Conservation (phyloP, 352 stramenopile genomes). For the Ophiocytium majus region DNA sequence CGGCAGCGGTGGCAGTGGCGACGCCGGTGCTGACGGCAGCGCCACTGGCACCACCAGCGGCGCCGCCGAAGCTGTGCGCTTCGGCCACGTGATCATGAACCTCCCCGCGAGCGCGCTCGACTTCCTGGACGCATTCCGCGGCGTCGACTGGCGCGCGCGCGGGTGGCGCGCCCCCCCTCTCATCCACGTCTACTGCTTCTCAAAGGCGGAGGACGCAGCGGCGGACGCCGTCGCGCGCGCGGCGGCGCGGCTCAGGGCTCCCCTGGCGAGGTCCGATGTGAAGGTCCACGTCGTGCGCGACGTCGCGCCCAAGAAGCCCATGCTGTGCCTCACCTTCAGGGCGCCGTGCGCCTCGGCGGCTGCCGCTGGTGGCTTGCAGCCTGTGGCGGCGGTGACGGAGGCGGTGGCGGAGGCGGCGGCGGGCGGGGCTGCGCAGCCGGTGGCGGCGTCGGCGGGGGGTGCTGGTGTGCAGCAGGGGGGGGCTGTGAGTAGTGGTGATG, state of each 20-base stretch:
- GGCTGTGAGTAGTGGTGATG: no score
- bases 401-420: no score
- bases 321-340: slow-evolving; percentile 92
- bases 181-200: slow-evolving; percentile 94
- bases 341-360: slow-evolving; percentile 64
- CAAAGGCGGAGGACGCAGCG: slow-evolving; percentile 60
- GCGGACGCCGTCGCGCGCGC: slow-evolving; percentile 47
- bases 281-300: slow-evolving; percentile 84
- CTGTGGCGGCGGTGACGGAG: no score
- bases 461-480: no score
- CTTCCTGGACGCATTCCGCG: slow-evolving; percentile 83
- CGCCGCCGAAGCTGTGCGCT: slow-evolving; percentile 66
- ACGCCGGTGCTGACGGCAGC: no score
- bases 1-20: no score
- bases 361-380: no score
- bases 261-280: slow-evolving; percentile 21
- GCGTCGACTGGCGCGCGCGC: slow-evolving; percentile 61
- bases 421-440: no score
- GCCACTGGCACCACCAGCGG: no score
- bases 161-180: slow-evolving; percentile 60
- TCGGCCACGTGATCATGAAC: slow-evolving; percentile 91
- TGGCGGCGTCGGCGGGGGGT: no score
- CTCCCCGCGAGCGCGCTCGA: slow-evolving; percentile 82
- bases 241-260: slow-evolving; percentile 26
- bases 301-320: slow-evolving; percentile 93